Evolutionary conservation across 495 filamentous ascomycete genomes (phyloP).

Genomic region (Parmelia sp.): DNA sequence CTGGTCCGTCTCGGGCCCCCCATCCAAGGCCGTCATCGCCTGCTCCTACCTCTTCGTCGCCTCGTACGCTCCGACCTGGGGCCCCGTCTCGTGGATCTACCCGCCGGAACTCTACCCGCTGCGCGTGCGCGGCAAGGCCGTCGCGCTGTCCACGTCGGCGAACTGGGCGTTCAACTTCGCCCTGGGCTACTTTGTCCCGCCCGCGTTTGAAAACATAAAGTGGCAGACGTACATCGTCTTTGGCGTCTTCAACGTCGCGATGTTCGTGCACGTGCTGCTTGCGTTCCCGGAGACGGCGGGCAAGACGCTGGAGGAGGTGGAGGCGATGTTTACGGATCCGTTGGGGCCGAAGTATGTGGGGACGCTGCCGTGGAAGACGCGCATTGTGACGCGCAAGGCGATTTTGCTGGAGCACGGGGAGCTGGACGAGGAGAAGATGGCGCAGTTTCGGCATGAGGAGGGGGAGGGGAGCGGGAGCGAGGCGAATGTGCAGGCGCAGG

Average conservation of each 20-base stretch:
- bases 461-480: constrained; percentile 16
- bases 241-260: constrained; percentile 45
- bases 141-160: constrained; percentile 55
- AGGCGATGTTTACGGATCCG: constrained; percentile 48
- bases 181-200: constrained; percentile 48
- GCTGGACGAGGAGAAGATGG: constrained; percentile 31
- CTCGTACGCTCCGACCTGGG: constrained; percentile 56
- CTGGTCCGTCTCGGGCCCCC: constrained; percentile 31
- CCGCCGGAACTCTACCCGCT: constrained; percentile 61
- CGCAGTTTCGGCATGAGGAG: constrained; percentile 2
- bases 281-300: constrained; percentile 52
- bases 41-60: constrained; percentile 62
- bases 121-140: constrained; percentile 61
- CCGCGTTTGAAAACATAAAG: constrained; percentile 46
- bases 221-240: constrained; percentile 52
- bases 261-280: constrained; percentile 56
- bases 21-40: constrained; percentile 50
- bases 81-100: constrained; percentile 57
- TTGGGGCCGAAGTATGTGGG: constrained; percentile 56
- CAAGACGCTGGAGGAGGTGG: constrained; percentile 43
- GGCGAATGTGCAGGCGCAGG: constrained; percentile 29
- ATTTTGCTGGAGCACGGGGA: constrained; percentile 30
- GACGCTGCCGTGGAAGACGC: constrained; percentile 64
- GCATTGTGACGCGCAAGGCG: constrained; percentile 35
- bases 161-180: constrained; percentile 52